Conservation (phyloP, 805 yeast genomes). For the Dipodascopsis tothii region DNA sequence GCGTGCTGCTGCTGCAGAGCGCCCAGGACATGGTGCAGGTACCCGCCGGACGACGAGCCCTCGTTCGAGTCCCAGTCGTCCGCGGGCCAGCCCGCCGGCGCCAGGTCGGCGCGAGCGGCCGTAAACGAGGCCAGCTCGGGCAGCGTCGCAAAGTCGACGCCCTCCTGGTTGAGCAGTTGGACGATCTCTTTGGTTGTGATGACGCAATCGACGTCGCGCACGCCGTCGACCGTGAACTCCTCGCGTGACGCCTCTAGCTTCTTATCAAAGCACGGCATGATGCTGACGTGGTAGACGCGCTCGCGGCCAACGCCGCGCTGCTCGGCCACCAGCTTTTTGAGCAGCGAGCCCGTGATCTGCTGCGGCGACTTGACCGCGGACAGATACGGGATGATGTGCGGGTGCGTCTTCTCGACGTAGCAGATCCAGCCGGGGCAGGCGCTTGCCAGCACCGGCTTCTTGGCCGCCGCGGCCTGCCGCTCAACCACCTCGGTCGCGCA, state of each 20-base stretch:
- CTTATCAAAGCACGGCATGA: slow-evolving; percentile 97
- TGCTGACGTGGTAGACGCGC: slow-evolving; percentile 65
- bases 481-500: slow-evolving; percentile 38
- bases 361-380: slow-evolving; percentile 83
- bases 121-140: neutral
- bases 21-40: slow-evolving; percentile 59
- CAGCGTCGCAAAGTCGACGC: slow-evolving; percentile 25
- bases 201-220: slow-evolving; percentile 82
- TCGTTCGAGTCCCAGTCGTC: slow-evolving; percentile 63
- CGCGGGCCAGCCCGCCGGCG: slow-evolving; percentile 62
- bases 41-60: slow-evolving; percentile 89
- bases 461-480: slow-evolving; percentile 1
- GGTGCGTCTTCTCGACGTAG: slow-evolving; percentile 93
- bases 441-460: slow-evolving; percentile 54
- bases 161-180: slow-evolving; percentile 55
- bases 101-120: slow-evolving; percentile 22
- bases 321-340: slow-evolving; percentile 47
- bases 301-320: slow-evolving; percentile 30
- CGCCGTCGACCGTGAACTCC: slow-evolving; percentile 40
- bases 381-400: slow-evolving; percentile 63
- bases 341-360: slow-evolving; percentile 76
- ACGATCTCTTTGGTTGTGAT: slow-evolving; percentile 83
- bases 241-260: slow-evolving; percentile 89
- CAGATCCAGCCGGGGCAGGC: slow-evolving; percentile 95
- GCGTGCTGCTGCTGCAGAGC: slow-evolving; percentile 23